Percentiles rank a stretch among this genome's conserved stretches.
These are phyloP conservation scores for Exophiala sideris DNA, from an alignment of 2,329 filamentous ascomycete species.

Conservation along the genomic window DNA sequence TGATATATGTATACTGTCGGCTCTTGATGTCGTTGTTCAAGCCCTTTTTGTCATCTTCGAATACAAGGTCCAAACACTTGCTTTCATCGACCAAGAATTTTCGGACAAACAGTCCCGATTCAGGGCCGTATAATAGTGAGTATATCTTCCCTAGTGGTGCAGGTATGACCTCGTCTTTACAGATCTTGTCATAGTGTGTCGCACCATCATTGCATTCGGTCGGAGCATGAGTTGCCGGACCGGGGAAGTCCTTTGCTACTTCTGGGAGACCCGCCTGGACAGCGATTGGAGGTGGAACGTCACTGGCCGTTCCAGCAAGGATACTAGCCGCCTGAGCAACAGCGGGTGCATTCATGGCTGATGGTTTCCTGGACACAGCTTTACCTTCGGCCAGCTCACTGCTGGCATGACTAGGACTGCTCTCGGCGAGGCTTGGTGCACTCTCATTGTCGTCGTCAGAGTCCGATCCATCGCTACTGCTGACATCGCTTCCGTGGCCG, in stretches of 20 bases:
- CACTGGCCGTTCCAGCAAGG: slow-evolving; percentile 12
- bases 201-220: slow-evolving; percentile 80
- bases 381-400: slow-evolving; percentile 53
- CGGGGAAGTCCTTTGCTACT: slow-evolving; percentile 68
- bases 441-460: slow-evolving; percentile 48
- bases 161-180: slow-evolving; percentile 81
- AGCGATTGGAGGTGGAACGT: slow-evolving; percentile 37
- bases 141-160: slow-evolving; percentile 92
- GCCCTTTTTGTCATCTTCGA: slow-evolving; percentile 77
- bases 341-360: slow-evolving; percentile 44
- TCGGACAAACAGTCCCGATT: slow-evolving; percentile 74
- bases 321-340: slow-evolving; percentile 29
- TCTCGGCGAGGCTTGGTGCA: slow-evolving; percentile 59
- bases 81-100: slow-evolving; percentile 77
- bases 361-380: slow-evolving; percentile 67
- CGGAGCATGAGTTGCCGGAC: slow-evolving; percentile 73
- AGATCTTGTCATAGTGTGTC: slow-evolving; percentile 76
- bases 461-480: slow-evolving; percentile 55
- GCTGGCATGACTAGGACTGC: slow-evolving; percentile 51
- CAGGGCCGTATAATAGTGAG: slow-evolving; percentile 77
- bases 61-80: slow-evolving; percentile 81
- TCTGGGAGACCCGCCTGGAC: slow-evolving; percentile 26
- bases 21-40: slow-evolving; percentile 70
- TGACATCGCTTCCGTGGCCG: slow-evolving; percentile 60
- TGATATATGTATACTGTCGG: slow-evolving; percentile 82